Evolutionary conservation across 2,329 filamentous ascomycete genomes (phyloP), one percentile per base, ranked within the genome.

Genomic region (Fusarium burgessii): DNA sequence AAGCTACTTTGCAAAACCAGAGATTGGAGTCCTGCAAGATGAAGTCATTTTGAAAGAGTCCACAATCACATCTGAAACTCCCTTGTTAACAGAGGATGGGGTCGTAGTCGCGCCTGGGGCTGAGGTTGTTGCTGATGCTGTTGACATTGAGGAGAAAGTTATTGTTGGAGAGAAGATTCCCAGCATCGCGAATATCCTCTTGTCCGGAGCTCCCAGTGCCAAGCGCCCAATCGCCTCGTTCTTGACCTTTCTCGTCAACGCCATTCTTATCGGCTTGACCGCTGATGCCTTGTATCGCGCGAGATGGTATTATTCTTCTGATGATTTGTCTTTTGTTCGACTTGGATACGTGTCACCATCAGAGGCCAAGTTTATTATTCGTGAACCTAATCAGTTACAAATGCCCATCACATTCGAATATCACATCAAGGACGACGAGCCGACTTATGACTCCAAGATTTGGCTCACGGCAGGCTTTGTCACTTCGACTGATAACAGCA

Each of bases 331-430:
- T 0, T 97, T 99, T 79, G 93, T 93, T 42, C 89, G 96, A 12
- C 84, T 97, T 18, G 96, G 96, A 29, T 95, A 95, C 78, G 91
- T 98, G 32, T 97, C 94, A 7, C 88, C 93, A 20, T 88, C 86
- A 0, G 91, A 91, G 60, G 96, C 94, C 25, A 94, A 90, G 66
- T 86, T 99, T 41, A 83, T 99, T 32, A 85, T 99, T 49, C 89
- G 96, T 62, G 96, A 98, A 80, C 94, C 96, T 2, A 89, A 97
- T 73, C 85, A 89, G 55, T 79, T 87, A 36, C 90, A 92, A 74
- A 87, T 97, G 78, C 94, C 95, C 1, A 82, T 97, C n/a, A 90
- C 86, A 2, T 83, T 96, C 13, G 91, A 92, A 54, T 90, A 90
- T 58, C 85, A 87, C 58, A 80, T 87, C 74, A 87, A 88, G 75